phyloP scores from a whole-genome alignment of 202 grass and related monocot genomes.

The Setaria viridis region DNA sequence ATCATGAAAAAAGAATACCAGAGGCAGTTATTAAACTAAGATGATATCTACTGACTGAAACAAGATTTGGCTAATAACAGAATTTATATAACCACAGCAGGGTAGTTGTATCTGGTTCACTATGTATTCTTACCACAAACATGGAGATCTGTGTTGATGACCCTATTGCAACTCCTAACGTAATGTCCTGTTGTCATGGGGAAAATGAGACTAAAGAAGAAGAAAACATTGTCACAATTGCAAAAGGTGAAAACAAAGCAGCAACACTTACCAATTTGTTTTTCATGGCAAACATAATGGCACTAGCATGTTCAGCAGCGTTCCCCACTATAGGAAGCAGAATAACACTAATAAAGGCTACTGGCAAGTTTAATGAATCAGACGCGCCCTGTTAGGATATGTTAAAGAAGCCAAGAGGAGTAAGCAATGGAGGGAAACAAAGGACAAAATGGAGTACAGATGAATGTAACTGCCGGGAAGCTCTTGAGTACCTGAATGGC shows the following conservation, averaged over 20 bases:
- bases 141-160: constrained; percentile 99
- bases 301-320: constrained; percentile 97
- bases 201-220: constrained; percentile 48
- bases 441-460: constrained; percentile 21
- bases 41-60: background rate
- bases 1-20: constrained; percentile 29
- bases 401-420: constrained; percentile 33
- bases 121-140: constrained; percentile 80
- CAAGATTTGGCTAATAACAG: background rate
- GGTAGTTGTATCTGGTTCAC: constrained; percentile 12
- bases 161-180: constrained; percentile 94
- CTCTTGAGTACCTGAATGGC: constrained; percentile 84
- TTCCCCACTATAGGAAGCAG: constrained; percentile 98
- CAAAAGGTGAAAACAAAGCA: constrained; percentile 23
- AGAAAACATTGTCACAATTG: constrained; percentile 25
- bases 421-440: background rate
- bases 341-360: constrained; percentile 99
- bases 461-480: constrained; percentile 15
- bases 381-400: constrained; percentile 82
- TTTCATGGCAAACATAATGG: constrained; percentile 99
- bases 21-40: constrained; percentile 6
- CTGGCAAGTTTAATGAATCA: constrained; percentile 87
- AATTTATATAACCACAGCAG: constrained; percentile 35
- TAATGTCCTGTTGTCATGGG: constrained; percentile 77
- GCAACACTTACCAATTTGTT: constrained; percentile 80